phyloP scores from a whole-genome alignment of 257 asterid genomes.

The Solanum megistacrolobum region DNA sequence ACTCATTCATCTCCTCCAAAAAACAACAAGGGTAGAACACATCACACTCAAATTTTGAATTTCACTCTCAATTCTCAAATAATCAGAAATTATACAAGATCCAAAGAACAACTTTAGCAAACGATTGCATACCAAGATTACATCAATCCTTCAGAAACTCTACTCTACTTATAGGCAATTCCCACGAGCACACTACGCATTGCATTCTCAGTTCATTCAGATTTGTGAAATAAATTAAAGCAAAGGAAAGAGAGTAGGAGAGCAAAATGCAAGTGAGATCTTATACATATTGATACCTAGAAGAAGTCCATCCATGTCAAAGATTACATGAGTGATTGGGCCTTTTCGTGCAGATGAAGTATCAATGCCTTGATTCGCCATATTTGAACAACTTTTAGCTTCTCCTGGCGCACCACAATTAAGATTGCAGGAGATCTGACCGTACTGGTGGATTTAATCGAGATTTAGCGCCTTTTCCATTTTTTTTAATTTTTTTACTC shows the following conservation, averaged over 20 bases:
- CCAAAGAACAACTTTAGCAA: not conserved
- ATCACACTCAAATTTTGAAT: not conserved
- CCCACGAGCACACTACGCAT: not conserved
- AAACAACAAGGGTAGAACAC: not conserved
- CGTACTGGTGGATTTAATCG: too few species aligned
- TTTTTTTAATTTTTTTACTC: too few species aligned
- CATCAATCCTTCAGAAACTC: not conserved
- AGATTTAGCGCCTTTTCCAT: too few species aligned
- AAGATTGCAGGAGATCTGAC: not conserved
- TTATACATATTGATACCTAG: conserved; percentile 37
- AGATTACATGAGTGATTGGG: conserved; percentile 69
- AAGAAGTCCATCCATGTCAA: conserved; percentile 97
- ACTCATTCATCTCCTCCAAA: not conserved
- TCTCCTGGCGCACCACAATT: not conserved
- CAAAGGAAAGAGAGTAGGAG: not conserved
- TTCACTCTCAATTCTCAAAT: not conserved
- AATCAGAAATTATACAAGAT: too few species aligned
- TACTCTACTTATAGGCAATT: not conserved
- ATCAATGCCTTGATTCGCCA: conserved; percentile 31
- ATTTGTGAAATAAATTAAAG: not conserved
- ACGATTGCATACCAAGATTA: not conserved
- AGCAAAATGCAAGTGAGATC: not conserved
- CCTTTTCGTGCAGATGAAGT: conserved; percentile 22
- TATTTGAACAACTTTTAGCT: conserved; percentile 1
- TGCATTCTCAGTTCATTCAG: not conserved